Conservation (phyloP, 176 grass and related monocot species). For the Alloteropsis semialata region DNA sequence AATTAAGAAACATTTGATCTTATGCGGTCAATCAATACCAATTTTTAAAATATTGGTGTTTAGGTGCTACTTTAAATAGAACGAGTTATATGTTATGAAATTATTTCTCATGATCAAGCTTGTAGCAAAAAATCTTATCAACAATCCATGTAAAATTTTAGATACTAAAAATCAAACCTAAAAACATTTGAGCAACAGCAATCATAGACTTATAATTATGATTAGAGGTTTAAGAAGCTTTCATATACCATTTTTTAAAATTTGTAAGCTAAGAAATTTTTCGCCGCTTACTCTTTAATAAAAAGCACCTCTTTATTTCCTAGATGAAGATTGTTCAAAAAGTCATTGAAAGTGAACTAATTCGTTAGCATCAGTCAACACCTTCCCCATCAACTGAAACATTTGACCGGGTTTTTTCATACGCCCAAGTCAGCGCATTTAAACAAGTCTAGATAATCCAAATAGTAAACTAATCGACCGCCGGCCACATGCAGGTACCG, state of each 20-base stretch:
- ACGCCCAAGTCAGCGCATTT: conserved; percentile 9
- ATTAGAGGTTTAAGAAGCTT: neutral
- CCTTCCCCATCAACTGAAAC: neutral
- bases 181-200: neutral
- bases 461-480: neutral
- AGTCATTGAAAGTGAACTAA: neutral
- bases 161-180: neutral
- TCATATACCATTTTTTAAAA: neutral
- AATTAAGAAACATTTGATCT: neutral
- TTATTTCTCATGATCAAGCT: neutral
- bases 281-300: neutral
- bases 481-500: neutral
- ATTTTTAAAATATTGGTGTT: neutral
- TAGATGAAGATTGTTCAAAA: neutral
- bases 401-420: conserved; percentile 21
- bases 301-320: neutral
- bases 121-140: neutral
- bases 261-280: neutral
- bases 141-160: neutral
- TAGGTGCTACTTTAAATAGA: too few relatives aligned
- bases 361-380: conserved; percentile 34
- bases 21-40: neutral
- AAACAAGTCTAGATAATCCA: neutral
- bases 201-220: neutral
- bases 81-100: neutral